Evolutionary conservation across 345 rosid genomes (phyloP).

Genomic region (Bruguiera sexangula): DNA sequence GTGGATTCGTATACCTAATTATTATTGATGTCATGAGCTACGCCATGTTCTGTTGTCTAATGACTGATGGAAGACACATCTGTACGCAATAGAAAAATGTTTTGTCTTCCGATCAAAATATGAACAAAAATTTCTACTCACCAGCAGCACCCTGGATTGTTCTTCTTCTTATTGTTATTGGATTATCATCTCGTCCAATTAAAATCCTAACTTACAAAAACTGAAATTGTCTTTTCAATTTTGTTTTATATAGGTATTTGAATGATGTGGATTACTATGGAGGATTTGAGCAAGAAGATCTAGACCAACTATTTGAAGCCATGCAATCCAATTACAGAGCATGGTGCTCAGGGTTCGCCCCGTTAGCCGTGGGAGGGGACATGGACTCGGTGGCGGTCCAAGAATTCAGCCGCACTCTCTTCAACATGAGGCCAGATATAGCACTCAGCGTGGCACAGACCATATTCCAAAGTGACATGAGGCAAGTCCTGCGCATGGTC

Average conservation of each 20-base stretch:
- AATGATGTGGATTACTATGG: conserved; percentile 81
- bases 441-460: conserved; percentile 66
- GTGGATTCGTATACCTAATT: no score
- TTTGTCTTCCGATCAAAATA: no score
- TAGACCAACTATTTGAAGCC: conserved; percentile 74
- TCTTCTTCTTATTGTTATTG: no score
- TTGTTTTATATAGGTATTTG: conserved; percentile 38
- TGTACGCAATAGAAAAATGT: no score
- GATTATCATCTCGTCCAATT: no score
- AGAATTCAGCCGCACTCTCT: conserved; percentile 87
- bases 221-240: neutral
- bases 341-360: conserved; percentile 91
- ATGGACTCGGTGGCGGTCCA: conserved; percentile 83
- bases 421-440: conserved; percentile 96
- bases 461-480: conserved; percentile 76
- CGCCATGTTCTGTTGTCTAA: no score
- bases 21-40: no score
- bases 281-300: conserved; percentile 80
- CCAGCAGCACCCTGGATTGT: no score
- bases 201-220: no score
- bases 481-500: conserved; percentile 50
- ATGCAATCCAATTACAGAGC: conserved; percentile 75
- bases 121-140: no score
- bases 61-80: no score
- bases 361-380: conserved; percentile 81